phyloP scores from a whole-genome alignment of 2,329 filamentous ascomycete species.

The Xylaria sp. region DNA sequence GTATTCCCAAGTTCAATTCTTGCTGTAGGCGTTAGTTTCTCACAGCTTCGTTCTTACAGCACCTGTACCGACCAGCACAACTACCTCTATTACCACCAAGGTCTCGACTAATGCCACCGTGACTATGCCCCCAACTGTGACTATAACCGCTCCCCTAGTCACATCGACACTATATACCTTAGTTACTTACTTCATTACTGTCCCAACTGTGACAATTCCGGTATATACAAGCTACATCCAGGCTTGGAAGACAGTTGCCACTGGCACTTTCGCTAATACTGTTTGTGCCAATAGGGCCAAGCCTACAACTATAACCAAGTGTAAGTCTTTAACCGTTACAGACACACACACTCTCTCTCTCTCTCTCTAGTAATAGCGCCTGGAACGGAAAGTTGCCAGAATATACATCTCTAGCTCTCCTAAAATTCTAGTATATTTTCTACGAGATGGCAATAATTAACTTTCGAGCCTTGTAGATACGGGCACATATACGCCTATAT shows the following conservation, averaged over 20 bases:
- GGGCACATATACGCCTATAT: constrained; percentile 17
- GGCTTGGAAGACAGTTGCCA: constrained; percentile 8
- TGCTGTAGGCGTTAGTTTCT: neutral
- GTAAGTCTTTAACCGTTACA: constrained; percentile 9
- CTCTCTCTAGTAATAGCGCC: neutral
- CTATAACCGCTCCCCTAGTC: neutral
- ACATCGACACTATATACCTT: constrained; percentile 3
- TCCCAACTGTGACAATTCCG: constrained; percentile 9
- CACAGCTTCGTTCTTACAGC: neutral
- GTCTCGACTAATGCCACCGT: neutral
- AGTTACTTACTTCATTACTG: neutral
- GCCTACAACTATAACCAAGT: constrained; percentile 18
- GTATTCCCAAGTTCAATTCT: neutral
- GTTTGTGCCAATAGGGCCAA: constrained; percentile 15
- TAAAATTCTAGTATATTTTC: neutral
- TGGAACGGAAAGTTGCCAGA: neutral
- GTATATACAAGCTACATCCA: neutral
- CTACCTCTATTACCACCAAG: neutral
- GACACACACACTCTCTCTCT: too few relatives aligned
- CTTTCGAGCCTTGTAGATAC: constrained; percentile 1
- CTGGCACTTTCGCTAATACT: constrained; percentile 12
- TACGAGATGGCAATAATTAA: neutral
- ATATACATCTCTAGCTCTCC: neutral
- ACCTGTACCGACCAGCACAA: neutral
- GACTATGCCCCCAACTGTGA: neutral